Evolutionary conservation across 2,329 filamentous ascomycete species (phyloP).

Genomic region (Cladosporium sp.): DNA sequence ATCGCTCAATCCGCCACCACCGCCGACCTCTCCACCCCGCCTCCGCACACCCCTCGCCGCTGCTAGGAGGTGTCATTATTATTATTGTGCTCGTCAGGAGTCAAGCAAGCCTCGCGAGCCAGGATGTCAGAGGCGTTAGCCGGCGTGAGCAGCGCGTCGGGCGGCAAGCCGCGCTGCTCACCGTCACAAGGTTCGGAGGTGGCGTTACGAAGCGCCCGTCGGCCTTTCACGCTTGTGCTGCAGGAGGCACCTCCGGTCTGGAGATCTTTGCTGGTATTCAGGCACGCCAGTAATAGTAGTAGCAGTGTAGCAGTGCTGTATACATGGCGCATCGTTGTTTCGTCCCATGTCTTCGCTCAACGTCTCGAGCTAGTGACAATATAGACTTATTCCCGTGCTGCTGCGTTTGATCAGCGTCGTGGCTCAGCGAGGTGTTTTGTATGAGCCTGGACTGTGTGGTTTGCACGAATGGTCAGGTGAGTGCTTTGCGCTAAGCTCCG

Average conservation of each 20-base stretch:
- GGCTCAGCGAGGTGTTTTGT: too few species aligned
- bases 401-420: too few species aligned
- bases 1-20: not conserved
- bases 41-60: conserved; percentile 1
- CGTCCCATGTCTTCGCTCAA: not conserved
- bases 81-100: conserved; percentile 8
- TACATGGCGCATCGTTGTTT: not conserved
- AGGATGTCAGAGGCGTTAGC: not conserved
- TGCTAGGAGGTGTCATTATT: too few species aligned
- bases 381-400: too few species aligned
- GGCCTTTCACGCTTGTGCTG: not conserved
- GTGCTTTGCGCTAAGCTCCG: too few species aligned
- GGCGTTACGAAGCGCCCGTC: conserved; percentile 1
- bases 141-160: not conserved
- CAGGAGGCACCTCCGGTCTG: not conserved
- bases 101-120: not conserved
- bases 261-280: not conserved
- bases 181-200: not conserved
- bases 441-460: too few species aligned
- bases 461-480: too few species aligned
- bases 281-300: too few species aligned
- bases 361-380: too few species aligned
- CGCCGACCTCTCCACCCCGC: conserved; percentile 5
- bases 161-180: not conserved
- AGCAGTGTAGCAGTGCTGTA: too few species aligned